A percentile compares a stretch with the other conserved stretches of the same genome.
phyloP scores from a whole-genome alignment of 169 alveolate species.

The Eimeria acervulina region DNA sequence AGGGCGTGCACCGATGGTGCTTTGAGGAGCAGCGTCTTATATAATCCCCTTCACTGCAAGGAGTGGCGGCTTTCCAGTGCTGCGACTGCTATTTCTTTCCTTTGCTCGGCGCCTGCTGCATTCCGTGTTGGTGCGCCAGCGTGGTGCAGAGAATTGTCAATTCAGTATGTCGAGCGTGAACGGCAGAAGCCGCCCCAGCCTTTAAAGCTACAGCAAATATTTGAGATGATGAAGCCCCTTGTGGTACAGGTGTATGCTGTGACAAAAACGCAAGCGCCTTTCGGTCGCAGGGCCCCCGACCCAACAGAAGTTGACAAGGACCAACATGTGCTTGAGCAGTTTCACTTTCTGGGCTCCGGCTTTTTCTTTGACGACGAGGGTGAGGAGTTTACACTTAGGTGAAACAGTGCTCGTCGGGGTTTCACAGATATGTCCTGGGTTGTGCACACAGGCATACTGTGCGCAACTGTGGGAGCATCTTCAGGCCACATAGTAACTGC shows the following conservation, averaged over 20 bases:
- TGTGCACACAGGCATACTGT: background rate
- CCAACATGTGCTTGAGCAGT: background rate
- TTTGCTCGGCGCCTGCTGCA: background rate
- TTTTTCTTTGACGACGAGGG: constrained; percentile 56
- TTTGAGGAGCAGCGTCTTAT: background rate
- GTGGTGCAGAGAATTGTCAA: background rate
- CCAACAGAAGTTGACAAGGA: background rate
- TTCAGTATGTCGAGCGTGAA: constrained; percentile 18
- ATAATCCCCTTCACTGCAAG: background rate
- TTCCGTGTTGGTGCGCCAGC: constrained; percentile 32
- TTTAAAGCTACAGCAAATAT: constrained; percentile 4
- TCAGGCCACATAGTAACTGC: constrained; percentile 66
- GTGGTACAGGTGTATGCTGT: constrained; percentile 59
- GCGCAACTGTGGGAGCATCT: background rate
- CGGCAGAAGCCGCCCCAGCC: background rate
- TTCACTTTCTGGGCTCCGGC: constrained; percentile 50
- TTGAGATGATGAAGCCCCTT: constrained; percentile 12
- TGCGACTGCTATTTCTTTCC: background rate
- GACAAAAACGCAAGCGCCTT: background rate
- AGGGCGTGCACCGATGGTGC: background rate
- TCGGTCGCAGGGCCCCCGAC: background rate
- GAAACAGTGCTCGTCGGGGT: background rate
- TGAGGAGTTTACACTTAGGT: background rate
- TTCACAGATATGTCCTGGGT: background rate
- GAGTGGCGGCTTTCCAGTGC: background rate